Conservation (phyloP, 495 filamentous ascomycete genomes). For the Copromyces sp. region DNA sequence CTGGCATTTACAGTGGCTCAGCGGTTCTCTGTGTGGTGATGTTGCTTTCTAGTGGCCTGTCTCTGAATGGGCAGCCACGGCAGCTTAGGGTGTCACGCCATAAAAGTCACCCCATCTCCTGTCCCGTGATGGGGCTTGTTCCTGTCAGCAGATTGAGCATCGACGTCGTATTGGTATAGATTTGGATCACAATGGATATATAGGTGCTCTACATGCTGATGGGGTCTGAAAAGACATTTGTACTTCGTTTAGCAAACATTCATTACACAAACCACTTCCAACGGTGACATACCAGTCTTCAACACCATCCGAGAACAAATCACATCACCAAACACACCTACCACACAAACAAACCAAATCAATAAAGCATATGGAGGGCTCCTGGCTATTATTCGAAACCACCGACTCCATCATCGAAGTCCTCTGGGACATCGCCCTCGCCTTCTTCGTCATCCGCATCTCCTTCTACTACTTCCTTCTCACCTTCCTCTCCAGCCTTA, state of each 20-base stretch:
- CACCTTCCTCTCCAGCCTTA: conserved; percentile 3
- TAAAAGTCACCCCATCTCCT: background rate
- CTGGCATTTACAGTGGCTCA: background rate
- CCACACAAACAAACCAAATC: conserved; percentile 1
- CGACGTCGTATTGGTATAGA: background rate
- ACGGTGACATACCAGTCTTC: background rate
- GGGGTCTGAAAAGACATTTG: background rate
- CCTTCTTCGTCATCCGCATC: conserved; percentile 21
- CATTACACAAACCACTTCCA: background rate
- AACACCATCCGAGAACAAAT: background rate
- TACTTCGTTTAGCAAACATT: background rate
- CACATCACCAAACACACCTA: background rate
- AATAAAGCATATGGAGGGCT: background rate
- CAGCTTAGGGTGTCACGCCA: background rate
- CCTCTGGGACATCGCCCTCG: conserved; percentile 27
- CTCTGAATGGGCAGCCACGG: background rate
- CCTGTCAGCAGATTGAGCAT: background rate
- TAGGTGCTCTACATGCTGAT: background rate
- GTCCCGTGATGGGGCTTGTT: background rate
- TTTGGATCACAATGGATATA: background rate
- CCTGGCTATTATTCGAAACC: conserved; percentile 15
- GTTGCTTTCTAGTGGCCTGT: background rate
- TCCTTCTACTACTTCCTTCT: conserved; percentile 16
- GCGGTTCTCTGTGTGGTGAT: background rate
- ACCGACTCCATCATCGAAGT: conserved; percentile 22